Percentiles rank a stretch among this genome's conserved stretches.
These are phyloP conservation scores for Castanea sativa DNA, from an alignment of 306 rosid genomes.

Conservation along the genomic window DNA sequence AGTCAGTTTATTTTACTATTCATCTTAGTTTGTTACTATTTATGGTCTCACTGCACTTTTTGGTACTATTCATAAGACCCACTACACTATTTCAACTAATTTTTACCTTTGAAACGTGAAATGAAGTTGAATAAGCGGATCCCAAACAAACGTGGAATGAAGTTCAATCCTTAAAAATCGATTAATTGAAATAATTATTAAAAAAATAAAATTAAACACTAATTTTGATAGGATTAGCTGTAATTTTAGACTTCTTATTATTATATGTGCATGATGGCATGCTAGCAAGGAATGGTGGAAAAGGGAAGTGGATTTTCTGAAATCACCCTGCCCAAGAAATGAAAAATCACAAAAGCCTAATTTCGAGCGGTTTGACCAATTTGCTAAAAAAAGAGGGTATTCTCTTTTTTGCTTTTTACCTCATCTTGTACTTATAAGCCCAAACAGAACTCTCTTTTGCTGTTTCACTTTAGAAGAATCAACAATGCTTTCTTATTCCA, in stretches of 20 bases:
- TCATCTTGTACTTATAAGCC: not conserved
- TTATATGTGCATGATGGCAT: not conserved
- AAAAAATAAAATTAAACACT: too few species aligned
- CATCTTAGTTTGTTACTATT: too few species aligned
- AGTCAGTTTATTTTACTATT: too few species aligned
- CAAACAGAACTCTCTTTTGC: not conserved
- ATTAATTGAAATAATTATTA: too few species aligned
- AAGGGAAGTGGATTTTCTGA: not conserved
- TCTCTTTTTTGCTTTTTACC: not conserved
- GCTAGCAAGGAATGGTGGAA: not conserved
- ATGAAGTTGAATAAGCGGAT: too few species aligned
- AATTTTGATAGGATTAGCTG: too few species aligned
- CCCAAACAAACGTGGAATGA: too few species aligned
- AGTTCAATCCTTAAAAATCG: too few species aligned
- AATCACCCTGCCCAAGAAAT: not conserved
- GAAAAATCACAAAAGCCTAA: not conserved
- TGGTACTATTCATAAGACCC: rapidly evolving
- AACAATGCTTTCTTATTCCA: not conserved
- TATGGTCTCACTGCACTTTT: rapidly evolving
- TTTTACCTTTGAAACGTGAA: too few species aligned
- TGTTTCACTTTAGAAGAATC: not conserved
- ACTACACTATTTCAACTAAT: too few species aligned
- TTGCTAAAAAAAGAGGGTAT: not conserved
- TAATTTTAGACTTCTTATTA: not conserved
- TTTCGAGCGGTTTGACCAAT: not conserved